Conservation (phyloP, 305 asterid genomes). For the Rubia peregrina region DNA sequence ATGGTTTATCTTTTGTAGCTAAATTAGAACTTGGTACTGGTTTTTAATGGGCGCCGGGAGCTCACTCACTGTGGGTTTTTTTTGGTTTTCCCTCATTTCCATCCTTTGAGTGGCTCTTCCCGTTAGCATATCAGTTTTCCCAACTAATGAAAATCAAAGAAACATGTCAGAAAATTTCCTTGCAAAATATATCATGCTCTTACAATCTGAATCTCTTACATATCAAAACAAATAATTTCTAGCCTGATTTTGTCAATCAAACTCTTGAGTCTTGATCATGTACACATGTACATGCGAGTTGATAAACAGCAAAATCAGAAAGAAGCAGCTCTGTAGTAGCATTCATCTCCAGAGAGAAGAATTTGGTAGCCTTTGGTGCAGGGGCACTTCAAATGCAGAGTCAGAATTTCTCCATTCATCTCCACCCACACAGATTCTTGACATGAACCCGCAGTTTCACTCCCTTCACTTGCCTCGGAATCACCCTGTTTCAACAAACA, state of each 20-base stretch:
- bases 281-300: not conserved
- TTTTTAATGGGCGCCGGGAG: constrained; percentile 3
- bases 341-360: constrained; percentile 22
- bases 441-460: not conserved
- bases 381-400: constrained; percentile 45
- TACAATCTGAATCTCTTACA: not conserved
- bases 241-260: not conserved
- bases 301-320: not conserved
- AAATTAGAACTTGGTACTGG: constrained; percentile 3
- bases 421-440: constrained; percentile 46
- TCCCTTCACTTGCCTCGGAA: not conserved
- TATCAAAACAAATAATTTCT: not conserved
- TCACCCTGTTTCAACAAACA: not conserved
- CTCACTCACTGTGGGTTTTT: constrained; percentile 31
- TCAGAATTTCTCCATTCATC: constrained; percentile 33
- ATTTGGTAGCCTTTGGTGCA: constrained; percentile 39
- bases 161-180: constrained; percentile 11
- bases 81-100: constrained; percentile 43
- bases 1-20: constrained; percentile 9
- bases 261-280: not conserved
- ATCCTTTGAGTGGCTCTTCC: constrained; percentile 20
- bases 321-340: constrained; percentile 36
- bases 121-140: not conserved
- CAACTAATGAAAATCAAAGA: constrained; percentile 20
- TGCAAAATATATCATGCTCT: not conserved